Evolutionary conservation across 257 asterid genomes (phyloP).

Genomic region (Ilex asprella): DNA sequence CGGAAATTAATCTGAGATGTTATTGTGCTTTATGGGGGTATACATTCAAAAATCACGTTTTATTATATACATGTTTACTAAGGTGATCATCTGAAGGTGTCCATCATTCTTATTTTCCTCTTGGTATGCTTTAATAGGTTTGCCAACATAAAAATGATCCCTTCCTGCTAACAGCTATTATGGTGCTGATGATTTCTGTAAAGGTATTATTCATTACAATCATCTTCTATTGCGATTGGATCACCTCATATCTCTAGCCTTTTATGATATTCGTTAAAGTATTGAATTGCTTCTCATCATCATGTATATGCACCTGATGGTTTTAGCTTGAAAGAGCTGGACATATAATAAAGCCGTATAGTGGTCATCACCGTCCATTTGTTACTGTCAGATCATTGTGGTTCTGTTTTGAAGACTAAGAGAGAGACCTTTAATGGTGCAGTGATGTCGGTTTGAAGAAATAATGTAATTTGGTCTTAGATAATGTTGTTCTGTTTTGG

Average conservation of each 20-base stretch:
- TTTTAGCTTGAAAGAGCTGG: neutral
- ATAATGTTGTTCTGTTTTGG: no score
- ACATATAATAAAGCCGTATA: neutral
- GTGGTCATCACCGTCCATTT: neutral
- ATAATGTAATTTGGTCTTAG: neutral
- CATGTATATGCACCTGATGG: neutral
- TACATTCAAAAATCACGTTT: no score
- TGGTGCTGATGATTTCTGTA: constrained; percentile 83
- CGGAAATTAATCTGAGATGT: no score
- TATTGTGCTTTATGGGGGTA: neutral
- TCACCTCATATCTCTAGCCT: neutral
- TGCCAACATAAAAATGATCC: constrained; percentile 40
- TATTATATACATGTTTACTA: constrained; percentile 8
- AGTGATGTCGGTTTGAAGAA: neutral
- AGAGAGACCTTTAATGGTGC: neutral
- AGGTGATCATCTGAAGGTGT: constrained; percentile 7
- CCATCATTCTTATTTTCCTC: constrained; percentile 9
- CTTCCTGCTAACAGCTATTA: constrained; percentile 44
- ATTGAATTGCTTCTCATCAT: neutral
- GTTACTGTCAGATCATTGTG: neutral
- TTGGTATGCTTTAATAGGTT: constrained; percentile 28
- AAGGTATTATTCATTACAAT: constrained; percentile 40
- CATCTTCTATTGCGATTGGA: no score
- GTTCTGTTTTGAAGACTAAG: neutral
- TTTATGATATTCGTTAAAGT: neutral